These are phyloP conservation scores for Marchantia paleacea DNA, from an alignment of 225 moss, liverwort and hornwort genomes.

Conservation along the genomic window DNA sequence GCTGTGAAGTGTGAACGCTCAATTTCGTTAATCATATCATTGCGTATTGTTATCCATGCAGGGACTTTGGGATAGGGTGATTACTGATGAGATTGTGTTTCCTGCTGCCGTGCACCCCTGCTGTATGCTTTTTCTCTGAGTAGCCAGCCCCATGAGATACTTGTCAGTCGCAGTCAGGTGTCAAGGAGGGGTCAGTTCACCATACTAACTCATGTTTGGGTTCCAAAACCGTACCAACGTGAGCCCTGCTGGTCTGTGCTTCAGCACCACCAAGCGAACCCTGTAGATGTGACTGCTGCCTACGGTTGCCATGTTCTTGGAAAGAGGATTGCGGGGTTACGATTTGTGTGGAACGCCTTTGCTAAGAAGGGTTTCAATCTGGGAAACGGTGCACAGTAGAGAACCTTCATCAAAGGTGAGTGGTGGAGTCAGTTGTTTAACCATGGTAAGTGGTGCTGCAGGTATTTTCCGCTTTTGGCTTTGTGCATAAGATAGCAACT, in stretches of 20 bases:
- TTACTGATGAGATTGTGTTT: conserved; percentile 26
- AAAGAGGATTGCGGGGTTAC: conserved; percentile 30
- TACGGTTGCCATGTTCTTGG: conserved; percentile 35
- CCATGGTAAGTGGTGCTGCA: conserved; percentile 67
- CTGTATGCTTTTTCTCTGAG: conserved; percentile 11
- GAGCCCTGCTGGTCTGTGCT: conserved; percentile 22
- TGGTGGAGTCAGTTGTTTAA: conserved; percentile 44
- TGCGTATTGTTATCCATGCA: conserved; percentile 17
- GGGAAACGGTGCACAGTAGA: conserved; percentile 33
- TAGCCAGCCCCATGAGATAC: background rate
- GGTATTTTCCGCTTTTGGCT: conserved; percentile 99
- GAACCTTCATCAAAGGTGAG: conserved; percentile 44
- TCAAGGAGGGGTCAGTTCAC: conserved; percentile 22
- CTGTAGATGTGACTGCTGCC: conserved; percentile 28
- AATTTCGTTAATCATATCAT: background rate
- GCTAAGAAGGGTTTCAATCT: conserved; percentile 34
- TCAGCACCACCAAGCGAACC: conserved; percentile 13
- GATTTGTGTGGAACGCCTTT: conserved; percentile 31
- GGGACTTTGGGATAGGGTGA: conserved; percentile 17
- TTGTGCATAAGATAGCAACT: conserved; percentile 99
- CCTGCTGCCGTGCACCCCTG: background rate
- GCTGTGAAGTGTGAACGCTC: conserved; percentile 5
- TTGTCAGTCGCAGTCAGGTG: conserved; percentile 13
- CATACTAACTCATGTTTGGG: conserved; percentile 17
- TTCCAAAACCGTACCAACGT: conserved; percentile 17